These are phyloP conservation scores for Fusarium sp. DNA, from an alignment of 2,329 filamentous ascomycete species.

Conservation along the genomic window DNA sequence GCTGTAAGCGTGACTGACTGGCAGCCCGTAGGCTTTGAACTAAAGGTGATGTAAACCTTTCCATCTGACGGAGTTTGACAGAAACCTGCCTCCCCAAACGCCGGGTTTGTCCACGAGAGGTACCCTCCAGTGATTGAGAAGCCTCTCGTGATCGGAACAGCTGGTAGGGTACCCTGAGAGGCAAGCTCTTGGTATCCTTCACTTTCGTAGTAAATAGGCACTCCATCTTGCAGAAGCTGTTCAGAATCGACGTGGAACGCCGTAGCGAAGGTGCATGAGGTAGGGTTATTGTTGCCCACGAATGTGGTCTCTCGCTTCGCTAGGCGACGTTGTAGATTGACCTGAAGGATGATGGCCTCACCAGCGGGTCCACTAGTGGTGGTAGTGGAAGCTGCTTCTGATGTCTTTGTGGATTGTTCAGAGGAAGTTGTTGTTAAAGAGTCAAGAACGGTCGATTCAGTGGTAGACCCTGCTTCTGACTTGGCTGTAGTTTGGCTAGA, in stretches of 20 bases:
- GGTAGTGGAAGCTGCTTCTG: neutral
- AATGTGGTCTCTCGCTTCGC: neutral
- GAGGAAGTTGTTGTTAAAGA: neutral
- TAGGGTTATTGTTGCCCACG: neutral
- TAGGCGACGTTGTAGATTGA: neutral
- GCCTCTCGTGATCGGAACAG: neutral
- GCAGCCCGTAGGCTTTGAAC: slow-evolving; percentile 1
- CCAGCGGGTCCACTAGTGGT: neutral
- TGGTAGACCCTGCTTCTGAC: neutral
- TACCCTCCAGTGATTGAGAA: neutral
- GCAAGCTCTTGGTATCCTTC: neutral
- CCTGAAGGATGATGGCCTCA: slow-evolving; percentile 3
- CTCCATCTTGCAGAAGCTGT: neutral
- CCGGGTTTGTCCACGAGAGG: neutral
- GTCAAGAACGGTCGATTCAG: neutral
- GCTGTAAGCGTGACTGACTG: slow-evolving; percentile 6
- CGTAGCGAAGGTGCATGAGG: neutral
- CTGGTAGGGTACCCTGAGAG: neutral
- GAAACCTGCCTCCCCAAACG: slow-evolving; percentile 5
- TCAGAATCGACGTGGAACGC: neutral
- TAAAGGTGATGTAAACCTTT: slow-evolving; percentile 21
- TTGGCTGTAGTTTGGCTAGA: neutral
- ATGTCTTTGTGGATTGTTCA: neutral
- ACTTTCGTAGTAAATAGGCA: neutral
- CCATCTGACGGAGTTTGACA: slow-evolving; percentile 8